Conservation (phyloP, 257 asterid species). For the Nicotiana knightiana region DNA sequence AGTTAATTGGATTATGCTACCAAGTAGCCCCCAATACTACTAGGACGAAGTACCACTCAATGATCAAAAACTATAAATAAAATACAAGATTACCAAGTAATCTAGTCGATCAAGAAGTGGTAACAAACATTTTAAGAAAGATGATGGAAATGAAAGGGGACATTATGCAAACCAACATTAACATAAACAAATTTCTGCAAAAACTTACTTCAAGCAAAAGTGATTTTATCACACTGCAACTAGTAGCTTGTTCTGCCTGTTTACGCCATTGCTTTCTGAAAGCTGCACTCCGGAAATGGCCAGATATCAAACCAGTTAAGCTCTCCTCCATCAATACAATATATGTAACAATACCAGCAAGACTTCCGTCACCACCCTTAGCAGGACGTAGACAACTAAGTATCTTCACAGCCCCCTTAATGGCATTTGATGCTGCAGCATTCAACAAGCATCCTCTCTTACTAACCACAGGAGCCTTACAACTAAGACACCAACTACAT, state of each 20-base stretch:
- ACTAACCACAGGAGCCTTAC: slow-evolving; percentile 62
- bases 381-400: slow-evolving; percentile 45
- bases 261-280: slow-evolving; percentile 67
- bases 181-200: background rate
- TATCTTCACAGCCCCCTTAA: slow-evolving; percentile 54
- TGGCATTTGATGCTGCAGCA: slow-evolving; percentile 76
- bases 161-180: background rate
- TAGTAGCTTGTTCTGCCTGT: slow-evolving; percentile 56
- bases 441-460: slow-evolving; percentile 75
- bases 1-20: background rate
- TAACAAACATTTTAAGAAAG: slow-evolving; percentile 1
- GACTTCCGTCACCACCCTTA: slow-evolving; percentile 57
- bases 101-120: background rate
- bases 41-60: background rate
- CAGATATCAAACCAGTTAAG: slow-evolving; percentile 57
- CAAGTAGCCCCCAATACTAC: background rate
- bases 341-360: slow-evolving; percentile 53
- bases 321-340: slow-evolving; percentile 72
- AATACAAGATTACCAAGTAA: background rate
- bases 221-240: slow-evolving; percentile 41
- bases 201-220: slow-evolving; percentile 68
- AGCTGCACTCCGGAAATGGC: slow-evolving; percentile 51
- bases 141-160: background rate
- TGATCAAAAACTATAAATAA: background rate
- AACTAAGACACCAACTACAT: slow-evolving; percentile 86